Evolutionary conservation across 345 rosid genomes (phyloP).

Genomic region (Camelina sativa): DNA sequence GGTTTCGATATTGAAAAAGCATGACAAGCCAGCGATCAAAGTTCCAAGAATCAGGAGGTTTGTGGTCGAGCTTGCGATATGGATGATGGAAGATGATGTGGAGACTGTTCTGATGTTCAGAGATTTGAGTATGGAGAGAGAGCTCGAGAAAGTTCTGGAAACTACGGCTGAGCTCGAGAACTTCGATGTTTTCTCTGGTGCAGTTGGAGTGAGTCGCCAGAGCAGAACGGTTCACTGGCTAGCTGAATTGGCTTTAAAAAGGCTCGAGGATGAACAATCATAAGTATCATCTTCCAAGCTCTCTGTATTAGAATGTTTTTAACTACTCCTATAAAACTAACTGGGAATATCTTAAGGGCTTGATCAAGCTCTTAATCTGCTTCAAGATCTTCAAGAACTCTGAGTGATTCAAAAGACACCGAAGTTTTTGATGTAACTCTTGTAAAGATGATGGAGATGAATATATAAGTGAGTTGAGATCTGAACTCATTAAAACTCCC

Average conservation of each 20-base stretch:
- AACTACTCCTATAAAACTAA: too few relatives aligned
- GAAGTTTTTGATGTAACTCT: too few relatives aligned
- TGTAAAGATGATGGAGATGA: too few relatives aligned
- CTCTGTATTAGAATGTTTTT: constrained; percentile 17
- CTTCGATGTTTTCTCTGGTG: constrained; percentile 79
- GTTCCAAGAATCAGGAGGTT: constrained; percentile 87
- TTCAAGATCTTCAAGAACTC: too few relatives aligned
- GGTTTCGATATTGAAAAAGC: constrained; percentile 57
- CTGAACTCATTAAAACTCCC: too few relatives aligned
- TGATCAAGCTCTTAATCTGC: too few relatives aligned
- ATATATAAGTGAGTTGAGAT: too few relatives aligned
- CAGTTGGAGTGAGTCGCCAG: constrained; percentile 72
- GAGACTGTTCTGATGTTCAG: constrained; percentile 45
- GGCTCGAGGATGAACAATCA: constrained; percentile 42
- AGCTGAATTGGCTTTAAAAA: constrained; percentile 58
- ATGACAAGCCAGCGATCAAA: constrained; percentile 64
- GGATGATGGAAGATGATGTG: constrained; percentile 73
- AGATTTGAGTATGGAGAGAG: constrained; percentile 57
- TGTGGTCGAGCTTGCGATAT: constrained; percentile 71
- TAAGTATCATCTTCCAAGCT: background rate
- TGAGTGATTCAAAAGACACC: too few relatives aligned
- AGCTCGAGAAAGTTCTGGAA: constrained; percentile 63
- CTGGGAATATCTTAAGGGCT: too few relatives aligned
- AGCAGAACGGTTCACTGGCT: constrained; percentile 63
- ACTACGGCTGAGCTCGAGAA: constrained; percentile 81